phyloP scores from a whole-genome alignment of 345 rosid species.

The Microcos paniculata region DNA sequence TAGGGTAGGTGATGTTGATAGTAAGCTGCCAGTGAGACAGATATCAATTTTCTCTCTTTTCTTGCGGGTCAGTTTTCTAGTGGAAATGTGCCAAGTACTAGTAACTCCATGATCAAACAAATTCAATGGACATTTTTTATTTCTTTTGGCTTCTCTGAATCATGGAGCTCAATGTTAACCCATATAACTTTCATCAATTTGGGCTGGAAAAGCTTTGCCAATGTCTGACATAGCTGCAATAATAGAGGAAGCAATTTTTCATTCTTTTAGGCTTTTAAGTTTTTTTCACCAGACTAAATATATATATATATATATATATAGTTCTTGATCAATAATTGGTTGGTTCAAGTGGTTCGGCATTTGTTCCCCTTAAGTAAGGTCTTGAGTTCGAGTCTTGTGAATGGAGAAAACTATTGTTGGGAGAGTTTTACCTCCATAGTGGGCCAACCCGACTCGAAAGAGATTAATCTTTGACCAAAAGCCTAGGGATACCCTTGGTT shows the following conservation, averaged over 20 bases:
- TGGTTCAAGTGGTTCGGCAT: too few species aligned
- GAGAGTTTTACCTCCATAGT: too few species aligned
- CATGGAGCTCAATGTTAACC: background rate
- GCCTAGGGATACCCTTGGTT: too few species aligned
- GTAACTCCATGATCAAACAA: background rate
- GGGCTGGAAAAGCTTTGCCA: background rate
- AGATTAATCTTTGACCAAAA: too few species aligned
- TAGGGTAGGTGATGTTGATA: conserved; percentile 15
- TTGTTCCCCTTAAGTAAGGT: too few species aligned
- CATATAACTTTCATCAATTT: background rate
- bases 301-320: too few species aligned
- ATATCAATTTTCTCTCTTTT: background rate
- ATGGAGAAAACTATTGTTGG: too few species aligned
- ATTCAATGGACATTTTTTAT: background rate
- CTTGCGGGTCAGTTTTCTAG: background rate
- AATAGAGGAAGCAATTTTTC: background rate
- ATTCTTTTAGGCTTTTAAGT: background rate
- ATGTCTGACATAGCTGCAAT: background rate
- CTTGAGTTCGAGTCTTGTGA: too few species aligned
- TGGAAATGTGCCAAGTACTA: background rate
- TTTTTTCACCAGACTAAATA: background rate
- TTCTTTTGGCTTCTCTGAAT: background rate
- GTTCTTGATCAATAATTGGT: too few species aligned
- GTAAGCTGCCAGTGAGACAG: conserved; percentile 7
- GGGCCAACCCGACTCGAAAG: too few species aligned